Base-by-base conservation (phyloP, 2,329 filamentous ascomycete genomes). In the Phaeoacremonium minimum region DNA sequence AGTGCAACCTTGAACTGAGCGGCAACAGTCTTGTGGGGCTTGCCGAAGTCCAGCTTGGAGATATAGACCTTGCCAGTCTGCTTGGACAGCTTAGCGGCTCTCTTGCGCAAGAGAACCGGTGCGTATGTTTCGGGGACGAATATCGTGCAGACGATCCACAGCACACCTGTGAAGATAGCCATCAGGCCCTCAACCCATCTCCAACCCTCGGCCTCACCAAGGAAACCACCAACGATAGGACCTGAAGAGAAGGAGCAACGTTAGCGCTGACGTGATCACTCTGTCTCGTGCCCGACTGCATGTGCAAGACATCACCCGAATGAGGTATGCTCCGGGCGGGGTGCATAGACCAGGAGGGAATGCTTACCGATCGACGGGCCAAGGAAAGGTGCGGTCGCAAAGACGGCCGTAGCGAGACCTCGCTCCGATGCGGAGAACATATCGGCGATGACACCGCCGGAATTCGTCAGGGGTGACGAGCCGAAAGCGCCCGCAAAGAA, bases 101-200 rank as follows among this genome's bases (percentile, higher is more conserved):
- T 66, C 40, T 64, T 63, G 37, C 73, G 71, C 14, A 80, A 64
- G 18, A 80, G 60, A 20, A 77, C 67, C 0, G 78, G 77, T 0
- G 73, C 64, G 53, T 81, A 82, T 0, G 77, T 82, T 57, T 82
- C 77, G 4, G 76, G 77, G 4, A 81, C 66, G 31, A 68, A 45
- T 14, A 77, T 45, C 1, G 66, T 50, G 38, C 70, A 69, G 15
- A 66, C 35, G 34, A 82, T 69, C 71, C 76, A 80, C 33, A 83
- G 67, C 9, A 69, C 58, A 8, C 77, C 78, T 3, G 76, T 80
- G 53, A 85, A 81, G 41, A 75, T 73, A 33, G 76, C 73, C 60
- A 83, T 71, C 7, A 85, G 60, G 3, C 80, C 80, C 58, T 80
- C 71, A 15, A 86, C 74, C 83, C 83, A 86, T 48, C 79, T 66